phyloP scores from a whole-genome alignment of 2,329 filamentous ascomycete species.

The Epichloe gansuensis region DNA sequence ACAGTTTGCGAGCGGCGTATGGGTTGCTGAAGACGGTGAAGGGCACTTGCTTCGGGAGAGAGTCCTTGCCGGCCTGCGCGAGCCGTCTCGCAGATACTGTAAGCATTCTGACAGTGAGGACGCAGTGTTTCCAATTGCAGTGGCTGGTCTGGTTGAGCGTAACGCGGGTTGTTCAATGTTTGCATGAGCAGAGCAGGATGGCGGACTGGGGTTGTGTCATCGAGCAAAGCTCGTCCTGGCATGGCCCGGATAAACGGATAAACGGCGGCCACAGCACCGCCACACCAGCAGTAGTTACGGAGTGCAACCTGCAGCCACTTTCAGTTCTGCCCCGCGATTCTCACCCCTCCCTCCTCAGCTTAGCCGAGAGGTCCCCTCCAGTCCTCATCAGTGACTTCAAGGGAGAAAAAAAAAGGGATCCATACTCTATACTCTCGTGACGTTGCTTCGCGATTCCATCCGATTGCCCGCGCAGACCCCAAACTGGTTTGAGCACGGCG shows the following conservation, averaged over 20 bases:
- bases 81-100: slow-evolving; percentile 22
- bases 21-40: slow-evolving; percentile 37
- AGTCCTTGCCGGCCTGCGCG: slow-evolving; percentile 19
- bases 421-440: background rate
- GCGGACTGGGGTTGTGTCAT: background rate
- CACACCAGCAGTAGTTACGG: slow-evolving; percentile 6
- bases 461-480: slow-evolving; percentile 9
- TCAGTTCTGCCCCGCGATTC: slow-evolving; percentile 22
- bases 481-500: slow-evolving; percentile 4
- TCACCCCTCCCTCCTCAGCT: slow-evolving; percentile 23
- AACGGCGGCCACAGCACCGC: background rate
- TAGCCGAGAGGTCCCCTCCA: background rate
- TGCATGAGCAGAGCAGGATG: background rate
- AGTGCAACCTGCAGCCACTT: background rate
- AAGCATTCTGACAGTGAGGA: slow-evolving; percentile 18
- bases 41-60: slow-evolving; percentile 15
- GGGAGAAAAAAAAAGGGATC: background rate
- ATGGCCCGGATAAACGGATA: background rate
- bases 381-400: slow-evolving; percentile 19
- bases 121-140: too few species aligned
- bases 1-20: slow-evolving; percentile 57
- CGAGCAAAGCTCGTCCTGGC: background rate
- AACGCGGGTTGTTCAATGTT: background rate
- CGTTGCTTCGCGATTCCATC: background rate
- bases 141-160: background rate